phyloP scores from a whole-genome alignment of 345 rosid genomes.

The Populus simonii region DNA sequence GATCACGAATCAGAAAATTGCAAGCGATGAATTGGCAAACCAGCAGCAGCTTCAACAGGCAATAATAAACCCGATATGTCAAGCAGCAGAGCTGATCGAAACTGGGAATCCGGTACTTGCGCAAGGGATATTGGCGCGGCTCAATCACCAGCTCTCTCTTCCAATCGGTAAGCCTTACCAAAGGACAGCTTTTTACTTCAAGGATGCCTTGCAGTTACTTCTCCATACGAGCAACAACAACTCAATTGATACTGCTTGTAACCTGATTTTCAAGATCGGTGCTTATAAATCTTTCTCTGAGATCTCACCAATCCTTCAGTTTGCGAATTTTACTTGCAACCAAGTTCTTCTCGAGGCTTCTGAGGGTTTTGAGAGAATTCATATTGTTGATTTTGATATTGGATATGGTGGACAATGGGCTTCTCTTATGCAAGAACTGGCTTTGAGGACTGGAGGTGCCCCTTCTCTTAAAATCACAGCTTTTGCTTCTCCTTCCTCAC shows the following conservation, averaged over 20 bases:
- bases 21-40: constrained; percentile 43
- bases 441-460: constrained; percentile 44
- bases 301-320: constrained; percentile 76
- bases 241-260: constrained; percentile 27
- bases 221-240: constrained; percentile 32
- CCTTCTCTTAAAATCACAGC: constrained; percentile 66
- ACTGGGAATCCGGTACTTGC: constrained; percentile 71
- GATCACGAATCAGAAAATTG: constrained; percentile 37
- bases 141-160: constrained; percentile 95
- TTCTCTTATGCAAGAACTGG: constrained; percentile 92
- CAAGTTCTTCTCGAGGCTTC: constrained; percentile 75
- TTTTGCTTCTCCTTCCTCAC: constrained; percentile 51
- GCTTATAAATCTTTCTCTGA: constrained; percentile 88
- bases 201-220: constrained; percentile 67
- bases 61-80: constrained; percentile 66
- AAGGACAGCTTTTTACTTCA: constrained; percentile 73
- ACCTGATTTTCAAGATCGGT: constrained; percentile 64
- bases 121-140: constrained; percentile 99
- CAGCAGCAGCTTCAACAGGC: constrained; percentile 64
- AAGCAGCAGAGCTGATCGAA: constrained; percentile 87
- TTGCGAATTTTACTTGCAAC: constrained; percentile 80
- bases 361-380: constrained; percentile 58
- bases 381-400: constrained; percentile 80
- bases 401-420: constrained; percentile 96
- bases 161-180: constrained; percentile 69